Evolutionary conservation across 495 filamentous ascomycete species (phyloP).

Genomic region (Pyrenula aspistea): DNA sequence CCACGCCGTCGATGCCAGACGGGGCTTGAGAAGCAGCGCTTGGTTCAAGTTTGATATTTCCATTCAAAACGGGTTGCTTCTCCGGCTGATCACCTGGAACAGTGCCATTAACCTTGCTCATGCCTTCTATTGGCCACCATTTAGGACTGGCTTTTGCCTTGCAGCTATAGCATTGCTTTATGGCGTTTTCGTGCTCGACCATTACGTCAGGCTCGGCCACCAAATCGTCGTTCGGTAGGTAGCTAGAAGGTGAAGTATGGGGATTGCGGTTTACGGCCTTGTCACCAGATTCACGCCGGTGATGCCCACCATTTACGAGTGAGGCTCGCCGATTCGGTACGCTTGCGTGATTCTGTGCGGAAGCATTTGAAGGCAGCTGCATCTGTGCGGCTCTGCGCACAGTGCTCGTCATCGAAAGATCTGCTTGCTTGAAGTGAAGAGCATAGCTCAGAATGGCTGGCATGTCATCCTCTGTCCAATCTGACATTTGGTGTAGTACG

Average conservation of each 20-base stretch:
- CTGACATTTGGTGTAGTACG: constrained; percentile 63
- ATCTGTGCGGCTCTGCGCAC: constrained; percentile 72
- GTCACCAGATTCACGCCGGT: constrained; percentile 9
- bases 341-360: constrained; percentile 14
- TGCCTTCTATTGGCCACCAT: constrained; percentile 28
- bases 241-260: constrained; percentile 6
- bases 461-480: constrained; percentile 45
- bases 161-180: constrained; percentile 27
- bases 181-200: constrained; percentile 19
- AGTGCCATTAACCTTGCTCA: constrained; percentile 21
- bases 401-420: constrained; percentile 78
- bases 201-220: constrained; percentile 23
- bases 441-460: constrained; percentile 81
- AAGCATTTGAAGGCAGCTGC: constrained; percentile 32
- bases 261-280: constrained; percentile 21
- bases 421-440: constrained; percentile 86
- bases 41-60: constrained; percentile 13
- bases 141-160: constrained; percentile 25
- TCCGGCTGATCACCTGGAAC: constrained; percentile 3
- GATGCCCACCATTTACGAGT: constrained; percentile 16
- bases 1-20: constrained; percentile 18
- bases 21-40: constrained; percentile 14
- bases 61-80: constrained; percentile 13
- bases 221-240: constrained; percentile 11
- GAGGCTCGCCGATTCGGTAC: constrained; percentile 26